A percentile compares a stretch with the other conserved stretches of the same genome.
Conservation (phyloP, 2,329 filamentous ascomycete species). For the Xylariaceae sp. region DNA sequence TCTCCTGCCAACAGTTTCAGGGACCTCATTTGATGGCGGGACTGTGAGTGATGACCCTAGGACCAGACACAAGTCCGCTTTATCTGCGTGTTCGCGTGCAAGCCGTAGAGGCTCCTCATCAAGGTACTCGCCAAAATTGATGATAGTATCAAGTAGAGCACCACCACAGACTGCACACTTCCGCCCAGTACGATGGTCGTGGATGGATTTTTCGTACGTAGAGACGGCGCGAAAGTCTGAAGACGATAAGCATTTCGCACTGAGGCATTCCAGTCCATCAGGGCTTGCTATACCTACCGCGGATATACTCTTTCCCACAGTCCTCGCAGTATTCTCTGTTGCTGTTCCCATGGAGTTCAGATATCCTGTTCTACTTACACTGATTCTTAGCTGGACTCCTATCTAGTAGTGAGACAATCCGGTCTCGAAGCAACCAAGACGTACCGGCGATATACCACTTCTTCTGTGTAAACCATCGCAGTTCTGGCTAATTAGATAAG, state of each 20-base stretch:
- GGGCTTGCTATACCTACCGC: conserved; percentile 40
- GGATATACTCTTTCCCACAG: conserved; percentile 54
- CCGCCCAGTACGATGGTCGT: conserved; percentile 55
- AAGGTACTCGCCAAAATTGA: conserved; percentile 53
- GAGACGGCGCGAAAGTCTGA: conserved; percentile 54
- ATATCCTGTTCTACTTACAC: conserved; percentile 47
- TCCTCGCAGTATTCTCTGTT: conserved; percentile 53
- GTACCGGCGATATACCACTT: conserved; percentile 54
- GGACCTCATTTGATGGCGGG: conserved; percentile 50
- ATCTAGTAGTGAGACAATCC: not conserved
- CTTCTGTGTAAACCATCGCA: conserved; percentile 53
- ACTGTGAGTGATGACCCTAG: conserved; percentile 55
- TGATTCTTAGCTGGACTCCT: not conserved
- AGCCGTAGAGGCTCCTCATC: conserved; percentile 41
- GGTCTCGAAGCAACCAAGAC: conserved; percentile 11
- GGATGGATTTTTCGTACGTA: conserved; percentile 49
- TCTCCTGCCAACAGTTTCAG: conserved; percentile 44
- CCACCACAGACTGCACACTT: conserved; percentile 51
- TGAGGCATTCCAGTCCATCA: not conserved
- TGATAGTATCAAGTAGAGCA: conserved; percentile 50
- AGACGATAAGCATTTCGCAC: not conserved
- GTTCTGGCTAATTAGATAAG: conserved; percentile 54
- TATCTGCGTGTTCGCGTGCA: conserved; percentile 47
- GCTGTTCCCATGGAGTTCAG: conserved; percentile 56
- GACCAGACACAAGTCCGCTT: conserved; percentile 54